Evolutionary conservation across 2,329 filamentous ascomycete species (phyloP), one percentile per base, ranked within the genome.

Genomic region (Arachnomyces sp.): DNA sequence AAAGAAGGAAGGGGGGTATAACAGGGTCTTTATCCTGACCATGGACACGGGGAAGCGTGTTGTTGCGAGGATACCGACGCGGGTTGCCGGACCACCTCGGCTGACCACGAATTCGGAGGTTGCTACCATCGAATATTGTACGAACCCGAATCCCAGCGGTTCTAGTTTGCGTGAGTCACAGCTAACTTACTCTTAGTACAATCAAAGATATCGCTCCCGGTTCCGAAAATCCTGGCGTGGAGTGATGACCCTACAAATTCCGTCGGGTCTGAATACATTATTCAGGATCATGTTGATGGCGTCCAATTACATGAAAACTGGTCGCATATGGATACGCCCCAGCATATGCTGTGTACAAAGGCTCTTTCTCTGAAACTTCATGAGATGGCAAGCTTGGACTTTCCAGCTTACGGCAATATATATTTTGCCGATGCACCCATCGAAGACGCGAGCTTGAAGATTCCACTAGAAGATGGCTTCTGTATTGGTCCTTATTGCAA

Each of bases 401-500:
- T 67, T 40, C 61, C 61, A 14, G 62, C 57, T 0, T 67, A 62
- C 49, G 61, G 63, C 1, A 67, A 59, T 45, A 46, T 66, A 18
- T 62, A 61, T 38, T 60, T 60, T 38, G 34, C 52, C 13, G 47
- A 56, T 49, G 49, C 44, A 7, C 51, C 58, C 2, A 31, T 57
- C 25, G 51, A 51, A 3, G 36, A 34, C 8, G 5, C 21, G 21
- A 7, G 36, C 4, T 28, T 18, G 7, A 56, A 54, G 35, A 42
- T 59, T 30, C 48, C 49, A 2, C 42, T 62, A 6, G 51, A 53
- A 25, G 35, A 55, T 4, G 52, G 49, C 2, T 62, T 61, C 36
- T 64, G 56, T 44, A 47, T 64, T 18, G 59, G 60, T 0, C 58
- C 59, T 7, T 39, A 55, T 48, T 61, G 54, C 36, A 52, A 46